These are phyloP conservation scores for Astragalus membranaceus DNA, from an alignment of 306 rosid species.

Conservation along the genomic window DNA sequence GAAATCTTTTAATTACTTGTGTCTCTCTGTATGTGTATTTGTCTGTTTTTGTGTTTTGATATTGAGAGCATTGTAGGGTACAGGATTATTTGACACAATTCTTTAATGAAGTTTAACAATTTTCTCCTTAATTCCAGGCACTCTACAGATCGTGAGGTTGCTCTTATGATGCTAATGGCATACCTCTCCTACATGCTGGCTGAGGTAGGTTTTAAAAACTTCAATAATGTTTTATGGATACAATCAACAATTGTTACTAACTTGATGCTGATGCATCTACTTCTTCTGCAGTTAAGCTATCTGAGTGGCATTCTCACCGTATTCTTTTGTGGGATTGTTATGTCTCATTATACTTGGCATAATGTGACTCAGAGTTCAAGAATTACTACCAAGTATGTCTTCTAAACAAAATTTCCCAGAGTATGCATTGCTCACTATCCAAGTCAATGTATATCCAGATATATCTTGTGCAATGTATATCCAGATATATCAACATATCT, in stretches of 20 bases:
- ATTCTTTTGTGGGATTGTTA: constrained; percentile 96
- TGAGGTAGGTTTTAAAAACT: constrained; percentile 59
- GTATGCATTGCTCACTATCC: neutral
- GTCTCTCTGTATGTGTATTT: neutral
- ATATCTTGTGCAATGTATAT: neutral
- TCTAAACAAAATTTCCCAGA: constrained; percentile 8
- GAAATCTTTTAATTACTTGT: neutral
- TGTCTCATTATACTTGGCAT: constrained; percentile 99
- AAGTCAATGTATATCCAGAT: constrained; percentile 4
- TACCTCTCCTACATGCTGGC: constrained; percentile 97
- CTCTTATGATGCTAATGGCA: constrained; percentile 99
- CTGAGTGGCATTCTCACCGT: constrained; percentile 95
- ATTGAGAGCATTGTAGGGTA: neutral
- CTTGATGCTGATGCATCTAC: constrained; percentile 21
- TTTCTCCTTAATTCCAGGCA: constrained; percentile 58
- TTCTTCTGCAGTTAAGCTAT: constrained; percentile 59
- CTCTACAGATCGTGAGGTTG: constrained; percentile 99
- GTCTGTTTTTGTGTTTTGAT: neutral
- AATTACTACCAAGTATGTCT: constrained; percentile 81
- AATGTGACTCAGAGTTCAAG: constrained; percentile 93
- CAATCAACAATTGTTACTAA: neutral
- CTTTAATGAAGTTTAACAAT: constrained; percentile 4
- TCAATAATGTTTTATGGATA: neutral
- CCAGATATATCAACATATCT: neutral
- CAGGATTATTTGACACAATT: constrained; percentile 6